Conservation (phyloP, 257 asterid species). For the Solanum habrochaites region DNA sequence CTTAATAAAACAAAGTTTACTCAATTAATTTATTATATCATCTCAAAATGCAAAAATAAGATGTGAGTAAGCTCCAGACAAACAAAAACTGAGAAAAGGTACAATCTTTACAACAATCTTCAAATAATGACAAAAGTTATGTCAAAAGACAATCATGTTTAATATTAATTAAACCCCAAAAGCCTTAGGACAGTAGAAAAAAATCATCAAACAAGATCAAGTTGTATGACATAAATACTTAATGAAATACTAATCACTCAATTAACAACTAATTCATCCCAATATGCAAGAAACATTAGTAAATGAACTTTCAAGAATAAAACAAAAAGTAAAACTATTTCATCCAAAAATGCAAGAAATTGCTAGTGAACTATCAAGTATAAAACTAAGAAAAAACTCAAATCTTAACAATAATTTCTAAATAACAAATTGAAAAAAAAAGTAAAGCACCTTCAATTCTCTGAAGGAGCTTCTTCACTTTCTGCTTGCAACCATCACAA, state of each 20-base stretch:
- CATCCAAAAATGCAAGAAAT: not conserved
- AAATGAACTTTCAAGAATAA: not conserved
- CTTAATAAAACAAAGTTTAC: not conserved
- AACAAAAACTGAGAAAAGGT: not conserved
- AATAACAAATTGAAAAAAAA: not conserved
- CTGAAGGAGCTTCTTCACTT: constrained; percentile 80
- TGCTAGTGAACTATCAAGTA: not conserved
- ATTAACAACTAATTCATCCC: not conserved
- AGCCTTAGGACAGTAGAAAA: not conserved
- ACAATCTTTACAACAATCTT: not conserved
- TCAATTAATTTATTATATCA: not conserved
- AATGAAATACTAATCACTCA: not conserved
- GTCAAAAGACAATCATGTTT: not conserved
- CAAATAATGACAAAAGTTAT: not conserved
- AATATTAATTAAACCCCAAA: not conserved
- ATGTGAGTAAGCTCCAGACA: not conserved
- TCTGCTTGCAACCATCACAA: constrained; percentile 86
- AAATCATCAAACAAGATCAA: not conserved
- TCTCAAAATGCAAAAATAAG: not conserved
- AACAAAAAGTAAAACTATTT: not conserved
- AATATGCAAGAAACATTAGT: not conserved
- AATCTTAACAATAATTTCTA: not conserved
- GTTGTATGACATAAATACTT: not conserved
- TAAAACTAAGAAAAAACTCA: not conserved
- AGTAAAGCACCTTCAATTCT: constrained; percentile 55